Conservation (phyloP, 75 land plant species). For the Gnetum montanum region DNA sequence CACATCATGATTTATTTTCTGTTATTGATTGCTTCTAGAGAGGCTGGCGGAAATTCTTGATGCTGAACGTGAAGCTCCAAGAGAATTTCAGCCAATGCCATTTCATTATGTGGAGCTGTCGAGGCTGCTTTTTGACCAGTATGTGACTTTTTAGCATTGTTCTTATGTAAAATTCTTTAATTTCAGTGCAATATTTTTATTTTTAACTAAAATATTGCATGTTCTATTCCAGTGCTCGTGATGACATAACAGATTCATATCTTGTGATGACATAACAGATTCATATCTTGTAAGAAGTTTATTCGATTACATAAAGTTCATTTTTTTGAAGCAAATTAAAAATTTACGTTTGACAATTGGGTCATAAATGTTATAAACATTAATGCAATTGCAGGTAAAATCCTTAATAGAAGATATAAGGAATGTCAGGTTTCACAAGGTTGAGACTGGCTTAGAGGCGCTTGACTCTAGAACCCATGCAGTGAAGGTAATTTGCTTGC, state of each 20-base stretch:
- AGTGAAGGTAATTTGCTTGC: constrained; percentile 59
- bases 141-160: constrained; percentile 16
- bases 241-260: constrained; percentile 47
- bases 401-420: constrained; percentile 91
- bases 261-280: constrained; percentile 42
- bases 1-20: too few species aligned
- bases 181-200: background rate
- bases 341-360: background rate
- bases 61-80: constrained; percentile 82
- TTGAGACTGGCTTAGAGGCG: constrained; percentile 73
- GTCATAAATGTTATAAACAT: background rate
- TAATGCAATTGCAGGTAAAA: constrained; percentile 39
- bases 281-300: constrained; percentile 7
- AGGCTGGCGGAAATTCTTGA: constrained; percentile 76
- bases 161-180: background rate
- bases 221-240: constrained; percentile 41
- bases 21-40: constrained; percentile 35
- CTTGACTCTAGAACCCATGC: constrained; percentile 73
- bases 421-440: constrained; percentile 91
- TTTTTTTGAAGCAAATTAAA: background rate
- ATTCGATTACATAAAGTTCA: background rate
- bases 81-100: constrained; percentile 85
- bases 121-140: constrained; percentile 91
- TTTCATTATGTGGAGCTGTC: constrained; percentile 97
- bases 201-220: constrained; percentile 3